Conservation (phyloP, 108 stramenopile species). For the Skeletonema costatum region DNA sequence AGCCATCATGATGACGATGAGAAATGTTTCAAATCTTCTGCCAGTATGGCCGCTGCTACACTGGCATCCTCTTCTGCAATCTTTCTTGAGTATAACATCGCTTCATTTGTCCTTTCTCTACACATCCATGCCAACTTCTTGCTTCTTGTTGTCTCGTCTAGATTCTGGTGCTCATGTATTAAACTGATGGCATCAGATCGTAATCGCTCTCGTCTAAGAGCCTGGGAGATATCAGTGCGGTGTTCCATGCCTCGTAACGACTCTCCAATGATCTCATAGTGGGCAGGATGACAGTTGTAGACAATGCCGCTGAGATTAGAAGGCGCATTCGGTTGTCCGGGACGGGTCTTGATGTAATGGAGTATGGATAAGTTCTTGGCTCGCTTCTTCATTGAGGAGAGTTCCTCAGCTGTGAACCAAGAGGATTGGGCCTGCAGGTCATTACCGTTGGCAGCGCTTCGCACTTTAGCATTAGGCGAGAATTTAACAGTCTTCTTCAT, state of each 20-base stretch:
- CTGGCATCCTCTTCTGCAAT: too few species aligned
- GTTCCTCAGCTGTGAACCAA: background rate
- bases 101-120: too few species aligned
- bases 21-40: too few species aligned
- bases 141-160: too few species aligned
- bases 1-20: too few species aligned
- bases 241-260: background rate
- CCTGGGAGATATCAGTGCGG: background rate
- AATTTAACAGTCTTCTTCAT: background rate
- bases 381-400: background rate
- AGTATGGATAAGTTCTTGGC: background rate
- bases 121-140: too few species aligned
- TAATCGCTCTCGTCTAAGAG: too few species aligned
- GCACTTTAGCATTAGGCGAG: background rate
- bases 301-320: background rate
- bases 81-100: too few species aligned
- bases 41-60: too few species aligned
- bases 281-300: background rate
- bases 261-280: background rate
- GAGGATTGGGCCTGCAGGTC: background rate
- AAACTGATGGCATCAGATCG: too few species aligned
- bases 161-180: too few species aligned
- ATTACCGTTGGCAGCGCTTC: background rate
- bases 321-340: background rate
- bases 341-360: background rate